Evolutionary conservation across 1,284 basidiomycete species (phyloP).

Genomic region (Tremellales sp.): DNA sequence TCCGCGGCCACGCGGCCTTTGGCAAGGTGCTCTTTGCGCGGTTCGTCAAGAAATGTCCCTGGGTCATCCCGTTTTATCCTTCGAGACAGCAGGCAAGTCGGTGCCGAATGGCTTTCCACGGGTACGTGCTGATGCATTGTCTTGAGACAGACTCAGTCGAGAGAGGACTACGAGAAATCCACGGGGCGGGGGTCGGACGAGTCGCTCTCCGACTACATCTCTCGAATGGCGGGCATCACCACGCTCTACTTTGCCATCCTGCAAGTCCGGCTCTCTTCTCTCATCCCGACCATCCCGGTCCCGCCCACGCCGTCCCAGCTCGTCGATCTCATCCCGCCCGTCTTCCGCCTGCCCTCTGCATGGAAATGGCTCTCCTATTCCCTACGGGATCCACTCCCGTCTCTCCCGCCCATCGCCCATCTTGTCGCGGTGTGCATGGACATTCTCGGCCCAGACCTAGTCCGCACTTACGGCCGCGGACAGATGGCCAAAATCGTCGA

Average conservation of each 20-base stretch:
- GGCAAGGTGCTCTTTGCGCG: conserved; percentile 76
- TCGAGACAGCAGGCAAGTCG: conserved; percentile 36
- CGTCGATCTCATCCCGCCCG: conserved; percentile 51
- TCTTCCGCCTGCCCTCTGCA: conserved; percentile 61
- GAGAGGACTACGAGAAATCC: conserved; percentile 60
- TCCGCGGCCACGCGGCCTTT: conserved; percentile 58
- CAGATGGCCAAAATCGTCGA: conserved; percentile 75
- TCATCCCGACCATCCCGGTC: conserved; percentile 32
- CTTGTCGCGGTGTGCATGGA: conserved; percentile 62
- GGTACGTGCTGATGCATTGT: conserved; percentile 1
- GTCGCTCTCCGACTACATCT: conserved; percentile 61
- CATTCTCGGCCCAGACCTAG: conserved; percentile 62
- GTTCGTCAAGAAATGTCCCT: conserved; percentile 72
- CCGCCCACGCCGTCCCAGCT: conserved; percentile 53
- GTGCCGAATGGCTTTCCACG: not conserved
- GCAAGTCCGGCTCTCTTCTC: conserved; percentile 47
- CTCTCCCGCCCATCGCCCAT: conserved; percentile 34
- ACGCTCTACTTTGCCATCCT: conserved; percentile 84
- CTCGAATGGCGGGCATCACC: conserved; percentile 75
- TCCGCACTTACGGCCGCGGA: conserved; percentile 59
- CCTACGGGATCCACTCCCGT: conserved; percentile 32
- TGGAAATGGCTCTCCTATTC: conserved; percentile 58
- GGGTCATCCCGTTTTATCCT: conserved; percentile 52
- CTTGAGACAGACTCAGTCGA: conserved; percentile 49
- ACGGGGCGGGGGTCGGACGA: conserved; percentile 59